Evolutionary conservation across 805 yeast species (phyloP).

Genomic region (Lipomyces yamanashiensis): DNA sequence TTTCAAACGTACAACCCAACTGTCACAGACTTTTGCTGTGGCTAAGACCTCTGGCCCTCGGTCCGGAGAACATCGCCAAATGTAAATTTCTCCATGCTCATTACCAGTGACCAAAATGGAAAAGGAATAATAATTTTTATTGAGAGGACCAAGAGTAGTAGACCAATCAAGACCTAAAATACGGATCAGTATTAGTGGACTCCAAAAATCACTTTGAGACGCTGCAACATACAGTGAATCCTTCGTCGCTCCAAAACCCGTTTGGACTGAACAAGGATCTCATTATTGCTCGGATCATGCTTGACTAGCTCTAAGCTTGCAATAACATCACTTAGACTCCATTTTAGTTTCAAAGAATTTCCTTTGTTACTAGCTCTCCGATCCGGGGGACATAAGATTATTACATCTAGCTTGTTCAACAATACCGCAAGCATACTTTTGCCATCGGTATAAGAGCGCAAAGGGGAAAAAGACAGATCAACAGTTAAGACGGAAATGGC

Average conservation of each 20-base stretch:
- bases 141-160: not conserved
- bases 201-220: not conserved
- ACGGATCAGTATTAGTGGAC: not conserved
- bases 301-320: not conserved
- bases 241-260: constrained; percentile 15
- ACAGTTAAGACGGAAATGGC: not conserved
- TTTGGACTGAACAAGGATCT: not conserved
- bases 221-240: constrained; percentile 18
- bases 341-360: not conserved
- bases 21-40: not conserved
- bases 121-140: not conserved
- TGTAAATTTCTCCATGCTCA: constrained; percentile 22
- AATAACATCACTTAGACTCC: not conserved
- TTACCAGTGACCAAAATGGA: constrained; percentile 33
- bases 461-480: constrained; percentile 1
- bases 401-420: not conserved
- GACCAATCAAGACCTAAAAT: constrained; percentile 30
- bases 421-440: constrained; percentile 4
- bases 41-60: constrained; percentile 2
- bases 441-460: constrained; percentile 2
- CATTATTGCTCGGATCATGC: not conserved
- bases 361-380: not conserved
- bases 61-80: constrained; percentile 17
- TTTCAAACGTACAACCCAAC: constrained; percentile 28
- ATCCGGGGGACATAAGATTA: constrained; percentile 1